phyloP scores from a whole-genome alignment of 169 alveolate species.

The Cryptosporidium sp. region DNA sequence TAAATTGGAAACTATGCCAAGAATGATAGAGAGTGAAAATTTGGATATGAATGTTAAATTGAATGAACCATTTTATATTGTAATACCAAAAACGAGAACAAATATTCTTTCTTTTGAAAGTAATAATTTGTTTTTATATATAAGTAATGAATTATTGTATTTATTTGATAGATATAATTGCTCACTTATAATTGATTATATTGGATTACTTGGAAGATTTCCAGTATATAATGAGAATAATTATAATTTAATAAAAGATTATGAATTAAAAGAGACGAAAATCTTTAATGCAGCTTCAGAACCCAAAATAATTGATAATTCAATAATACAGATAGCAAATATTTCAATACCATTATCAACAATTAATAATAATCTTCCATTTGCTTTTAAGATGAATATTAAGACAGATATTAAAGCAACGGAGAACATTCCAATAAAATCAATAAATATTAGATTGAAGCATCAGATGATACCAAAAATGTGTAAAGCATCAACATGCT shows the following conservation, averaged over 20 bases:
- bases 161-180: conserved; percentile 9
- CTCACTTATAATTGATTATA: conserved; percentile 25
- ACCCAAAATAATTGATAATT: not conserved
- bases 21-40: conserved; percentile 11
- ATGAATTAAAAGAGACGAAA: conserved; percentile 31
- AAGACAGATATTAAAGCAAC: not conserved
- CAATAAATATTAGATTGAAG: conserved; percentile 19
- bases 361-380: conserved; percentile 20
- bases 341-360: conserved; percentile 20
- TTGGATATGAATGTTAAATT: conserved; percentile 22
- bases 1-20: conserved; percentile 40
- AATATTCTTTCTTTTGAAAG: conserved; percentile 35
- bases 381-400: conserved; percentile 34
- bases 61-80: conserved; percentile 59
- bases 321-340: conserved; percentile 14
- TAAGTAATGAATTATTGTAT: conserved; percentile 17
- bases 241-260: conserved; percentile 21
- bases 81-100: conserved; percentile 45
- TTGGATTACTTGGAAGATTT: conserved; percentile 53
- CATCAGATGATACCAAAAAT: conserved; percentile 17
- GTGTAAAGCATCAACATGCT: conserved; percentile 45
- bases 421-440: conserved; percentile 29
- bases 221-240: conserved; percentile 24
- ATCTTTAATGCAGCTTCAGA: conserved; percentile 21
- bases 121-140: conserved; percentile 9